phyloP scores from a whole-genome alignment of 2,329 filamentous ascomycete species.

The Knufia petricola region DNA sequence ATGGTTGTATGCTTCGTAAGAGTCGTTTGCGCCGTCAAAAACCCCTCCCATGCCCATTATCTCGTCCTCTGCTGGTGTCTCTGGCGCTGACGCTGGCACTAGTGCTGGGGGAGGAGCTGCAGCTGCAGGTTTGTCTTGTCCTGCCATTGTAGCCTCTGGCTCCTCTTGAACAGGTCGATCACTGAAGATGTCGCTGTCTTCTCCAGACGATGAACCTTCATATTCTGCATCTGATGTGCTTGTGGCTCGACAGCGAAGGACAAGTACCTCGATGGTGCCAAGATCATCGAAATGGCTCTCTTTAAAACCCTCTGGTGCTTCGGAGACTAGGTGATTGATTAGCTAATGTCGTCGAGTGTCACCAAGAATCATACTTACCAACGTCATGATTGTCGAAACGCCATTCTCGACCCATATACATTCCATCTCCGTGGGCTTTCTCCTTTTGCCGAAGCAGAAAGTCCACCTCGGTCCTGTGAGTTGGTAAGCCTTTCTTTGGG shows the following conservation, averaged over 20 bases:
- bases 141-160: conserved; percentile 3
- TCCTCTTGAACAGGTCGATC: conserved; percentile 11
- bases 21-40: conserved; percentile 18
- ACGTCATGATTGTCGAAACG: conserved; percentile 42
- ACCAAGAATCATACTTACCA: conserved; percentile 28
- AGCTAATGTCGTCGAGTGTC: conserved; percentile 3
- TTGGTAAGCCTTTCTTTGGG: conserved; percentile 23
- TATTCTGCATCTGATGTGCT: conserved; percentile 9
- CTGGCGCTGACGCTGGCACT: neutral
- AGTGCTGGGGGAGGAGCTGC: neutral
- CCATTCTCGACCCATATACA: conserved; percentile 45
- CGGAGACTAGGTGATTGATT: conserved; percentile 11
- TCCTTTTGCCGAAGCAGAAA: conserved; percentile 47
- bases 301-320: conserved; percentile 14
- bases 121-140: neutral
- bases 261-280: conserved; percentile 26
- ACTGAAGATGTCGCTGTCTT: conserved; percentile 17
- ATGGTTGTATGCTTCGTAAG: neutral
- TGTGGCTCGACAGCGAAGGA: conserved; percentile 23
- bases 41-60: conserved; percentile 5
- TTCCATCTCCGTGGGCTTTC: conserved; percentile 36
- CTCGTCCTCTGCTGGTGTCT: neutral
- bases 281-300: conserved; percentile 23
- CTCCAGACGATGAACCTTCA: conserved; percentile 16
- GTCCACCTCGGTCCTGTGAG: conserved; percentile 34